These are phyloP conservation scores for Fusarium drepaniforme DNA, from an alignment of 2,329 filamentous ascomycete genomes.

Conservation along the genomic window DNA sequence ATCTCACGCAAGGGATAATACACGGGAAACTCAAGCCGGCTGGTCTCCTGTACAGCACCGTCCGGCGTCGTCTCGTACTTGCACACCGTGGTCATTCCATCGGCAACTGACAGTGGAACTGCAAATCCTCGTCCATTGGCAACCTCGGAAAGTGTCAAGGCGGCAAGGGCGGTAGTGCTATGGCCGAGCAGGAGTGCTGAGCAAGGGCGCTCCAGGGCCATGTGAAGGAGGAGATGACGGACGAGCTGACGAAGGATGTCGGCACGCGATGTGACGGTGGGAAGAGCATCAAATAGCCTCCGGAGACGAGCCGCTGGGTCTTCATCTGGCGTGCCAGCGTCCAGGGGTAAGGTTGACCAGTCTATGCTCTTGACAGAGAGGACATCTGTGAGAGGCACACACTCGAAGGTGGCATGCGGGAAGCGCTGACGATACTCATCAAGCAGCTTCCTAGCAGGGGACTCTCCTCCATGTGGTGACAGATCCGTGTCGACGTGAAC, in stretches of 20 bases:
- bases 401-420: conserved; percentile 73
- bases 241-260: conserved; percentile 81
- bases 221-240: conserved; percentile 76
- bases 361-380: conserved; percentile 65
- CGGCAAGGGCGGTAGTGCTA: conserved; percentile 88
- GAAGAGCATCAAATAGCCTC: conserved; percentile 69
- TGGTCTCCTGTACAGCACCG: conserved; percentile 31
- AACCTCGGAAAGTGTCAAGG: conserved; percentile 86
- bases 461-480: conserved; percentile 34
- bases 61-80: conserved; percentile 44
- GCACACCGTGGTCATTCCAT: conserved; percentile 67
- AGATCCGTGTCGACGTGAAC: conserved; percentile 65
- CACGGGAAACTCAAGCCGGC: conserved; percentile 56
- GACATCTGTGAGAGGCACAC: conserved; percentile 73
- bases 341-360: conserved; percentile 61
- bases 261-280: conserved; percentile 79
- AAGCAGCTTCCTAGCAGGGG: conserved; percentile 59
- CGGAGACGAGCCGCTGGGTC: conserved; percentile 60
- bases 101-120: conserved; percentile 84
- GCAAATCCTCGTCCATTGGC: conserved; percentile 91
- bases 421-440: conserved; percentile 70
- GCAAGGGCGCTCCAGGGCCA: conserved; percentile 71
- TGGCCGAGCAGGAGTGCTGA: conserved; percentile 84
- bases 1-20: conserved; percentile 89
- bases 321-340: conserved; percentile 14